Percentiles rank a stretch among this genome's conserved stretches.
Conservation (phyloP, 164 flowering plant genomes). For the Pachysandra terminalis region DNA sequence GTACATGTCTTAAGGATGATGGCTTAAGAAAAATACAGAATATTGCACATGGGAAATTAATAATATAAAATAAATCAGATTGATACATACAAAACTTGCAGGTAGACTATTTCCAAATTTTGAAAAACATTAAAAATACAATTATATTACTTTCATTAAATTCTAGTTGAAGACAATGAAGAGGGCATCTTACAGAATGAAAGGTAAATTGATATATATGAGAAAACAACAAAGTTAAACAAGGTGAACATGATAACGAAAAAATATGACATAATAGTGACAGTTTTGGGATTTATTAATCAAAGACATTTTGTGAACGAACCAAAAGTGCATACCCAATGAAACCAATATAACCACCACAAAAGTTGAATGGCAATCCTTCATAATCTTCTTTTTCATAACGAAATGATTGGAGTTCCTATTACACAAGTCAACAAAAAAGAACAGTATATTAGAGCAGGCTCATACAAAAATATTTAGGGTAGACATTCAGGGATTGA, state of each 20-base stretch:
- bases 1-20: too few relatives aligned
- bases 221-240: background rate
- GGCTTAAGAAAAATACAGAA: too few relatives aligned
- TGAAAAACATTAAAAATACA: too few relatives aligned
- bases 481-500: conserved; percentile 20
- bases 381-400: conserved; percentile 65
- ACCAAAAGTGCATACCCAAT: conserved; percentile 58
- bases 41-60: too few relatives aligned
- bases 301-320: background rate
- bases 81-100: too few relatives aligned
- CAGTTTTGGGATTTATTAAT: conserved; percentile 11
- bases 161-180: too few relatives aligned
- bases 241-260: background rate
- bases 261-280: too few relatives aligned
- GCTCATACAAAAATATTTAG: background rate
- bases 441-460: background rate
- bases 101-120: too few relatives aligned
- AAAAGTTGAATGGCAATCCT: conserved; percentile 90
- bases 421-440: conserved; percentile 15
- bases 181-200: too few relatives aligned
- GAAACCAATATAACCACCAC: conserved; percentile 92
- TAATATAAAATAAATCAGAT: too few relatives aligned
- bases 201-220: too few relatives aligned
- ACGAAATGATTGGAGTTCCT: conserved; percentile 76
- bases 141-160: too few relatives aligned